Evolutionary conservation across 2,329 filamentous ascomycete species (phyloP), one percentile per base, ranked within the genome.

Genomic region (Dactylellina haptotyla): DNA sequence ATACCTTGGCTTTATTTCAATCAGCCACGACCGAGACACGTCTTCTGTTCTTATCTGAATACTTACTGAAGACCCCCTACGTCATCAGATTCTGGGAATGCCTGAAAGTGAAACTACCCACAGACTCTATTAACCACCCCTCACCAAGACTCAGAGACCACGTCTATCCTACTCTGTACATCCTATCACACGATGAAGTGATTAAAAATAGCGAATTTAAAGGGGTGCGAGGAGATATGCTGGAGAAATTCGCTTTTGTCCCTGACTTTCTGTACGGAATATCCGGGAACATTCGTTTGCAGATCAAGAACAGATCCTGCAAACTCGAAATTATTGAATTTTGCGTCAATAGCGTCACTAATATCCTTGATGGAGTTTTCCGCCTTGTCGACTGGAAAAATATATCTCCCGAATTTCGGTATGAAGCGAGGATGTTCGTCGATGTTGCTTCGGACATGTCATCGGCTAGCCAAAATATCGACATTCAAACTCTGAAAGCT

Each of bases 241-340:
- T 59, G 2, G 20, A 18, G 32, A 64, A 45, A 51, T 53, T 72
- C 16, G 59, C 28, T 12, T 20, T 34, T 4, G 12, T 28, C 14
- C 67, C 67, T 2, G 50, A 72, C 20, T 72, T 59, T 18, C 37
- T 72, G 6, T 72, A 72, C 18, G 59, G 67, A 10, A 59, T 72
- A n/a, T 3, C 46, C 10, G 53, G 20, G 45, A 45, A 72, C 25
- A 37, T 72, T 20, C 32, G 48, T 4, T 20, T 58, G 18, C 43
- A 37, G 1, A 23, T 57, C 3, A 10, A 26, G 5, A 53, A 26
- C 43, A 64, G 54, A 30, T 18, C 59, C 1, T 45, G 18, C 23
- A 46, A 45, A 8, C 8, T 12, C 1, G 59, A 59, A 14, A 46
- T 59, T 25, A 45, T 72, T 18, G 58, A 45, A 37, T 26, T n/a